Conservation (phyloP, 129 eudicot genomes). For the Helianthus tuberosus region DNA sequence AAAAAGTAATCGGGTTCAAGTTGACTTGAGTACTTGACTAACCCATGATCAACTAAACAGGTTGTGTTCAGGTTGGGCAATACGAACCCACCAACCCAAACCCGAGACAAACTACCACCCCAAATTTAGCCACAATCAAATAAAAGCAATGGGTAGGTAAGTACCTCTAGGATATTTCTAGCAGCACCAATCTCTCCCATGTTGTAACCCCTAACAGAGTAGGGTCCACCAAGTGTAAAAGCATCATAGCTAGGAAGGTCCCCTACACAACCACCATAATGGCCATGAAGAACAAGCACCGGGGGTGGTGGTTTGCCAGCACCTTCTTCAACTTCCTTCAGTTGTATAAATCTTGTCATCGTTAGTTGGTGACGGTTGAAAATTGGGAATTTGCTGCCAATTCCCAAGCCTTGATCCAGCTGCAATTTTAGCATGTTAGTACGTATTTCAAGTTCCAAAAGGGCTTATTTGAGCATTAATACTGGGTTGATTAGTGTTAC, state of each 20-base stretch:
- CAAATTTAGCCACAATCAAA: too few species aligned
- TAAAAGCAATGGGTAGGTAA: background rate
- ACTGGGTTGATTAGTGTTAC: background rate
- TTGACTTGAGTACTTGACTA: background rate
- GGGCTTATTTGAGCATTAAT: background rate
- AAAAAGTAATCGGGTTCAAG: too few species aligned
- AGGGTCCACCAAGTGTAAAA: slow-evolving; percentile 92
- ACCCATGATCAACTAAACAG: background rate
- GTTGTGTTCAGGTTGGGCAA: background rate
- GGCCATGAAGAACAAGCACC: slow-evolving; percentile 89
- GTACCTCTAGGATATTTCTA: slow-evolving; percentile 89
- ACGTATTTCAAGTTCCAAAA: slow-evolving; percentile 8
- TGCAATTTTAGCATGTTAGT: slow-evolving; percentile 34
- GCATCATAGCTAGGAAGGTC: slow-evolving; percentile 97
- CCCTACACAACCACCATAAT: slow-evolving; percentile 98
- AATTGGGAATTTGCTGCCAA: slow-evolving; percentile 85
- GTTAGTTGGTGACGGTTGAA: slow-evolving; percentile 92
- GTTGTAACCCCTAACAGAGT: slow-evolving; percentile 93
- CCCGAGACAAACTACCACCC: too few species aligned
- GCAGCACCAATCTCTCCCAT: slow-evolving; percentile 99
- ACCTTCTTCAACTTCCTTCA: slow-evolving; percentile 82
- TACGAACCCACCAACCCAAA: too few species aligned
- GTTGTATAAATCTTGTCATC: slow-evolving; percentile 63
- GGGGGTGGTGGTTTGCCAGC: slow-evolving; percentile 95
- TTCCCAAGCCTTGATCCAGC: slow-evolving; percentile 91